A percentile compares a stretch with the other conserved stretches of the same genome.
These are phyloP conservation scores for Linum trigynum DNA, from an alignment of 345 rosid species.

Conservation along the genomic window DNA sequence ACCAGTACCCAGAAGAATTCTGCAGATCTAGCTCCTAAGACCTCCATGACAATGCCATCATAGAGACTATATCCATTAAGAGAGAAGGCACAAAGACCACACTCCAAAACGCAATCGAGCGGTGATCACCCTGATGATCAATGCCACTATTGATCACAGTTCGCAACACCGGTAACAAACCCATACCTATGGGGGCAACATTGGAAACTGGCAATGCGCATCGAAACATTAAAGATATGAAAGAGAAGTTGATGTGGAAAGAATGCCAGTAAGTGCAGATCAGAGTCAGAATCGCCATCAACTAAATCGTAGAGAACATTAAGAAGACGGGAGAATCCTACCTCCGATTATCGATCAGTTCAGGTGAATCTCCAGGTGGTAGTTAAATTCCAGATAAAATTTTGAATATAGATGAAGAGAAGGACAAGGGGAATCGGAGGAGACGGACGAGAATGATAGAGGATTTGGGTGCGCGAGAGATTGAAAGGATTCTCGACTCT, in stretches of 20 bases:
- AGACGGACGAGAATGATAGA: conserved; percentile 34
- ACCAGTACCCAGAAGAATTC: neutral
- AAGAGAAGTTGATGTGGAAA: conserved; percentile 1
- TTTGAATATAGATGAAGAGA: neutral
- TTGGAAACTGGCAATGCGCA: neutral
- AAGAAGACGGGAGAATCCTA: conserved; percentile 6
- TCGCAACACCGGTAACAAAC: neutral
- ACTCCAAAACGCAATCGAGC: neutral
- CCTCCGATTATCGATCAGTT: conserved; percentile 12
- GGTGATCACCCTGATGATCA: conserved; percentile 6
- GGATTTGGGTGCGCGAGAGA: conserved; percentile 51
- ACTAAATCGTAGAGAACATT: neutral
- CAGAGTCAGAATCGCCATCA: conserved; percentile 12
- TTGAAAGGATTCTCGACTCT: neutral
- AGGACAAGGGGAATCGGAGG: conserved; percentile 37
- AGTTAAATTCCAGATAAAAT: neutral
- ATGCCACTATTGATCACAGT: conserved; percentile 18
- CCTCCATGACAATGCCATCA: neutral
- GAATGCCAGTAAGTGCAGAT: conserved; percentile 9
- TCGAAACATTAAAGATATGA: neutral
- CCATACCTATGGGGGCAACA: neutral
- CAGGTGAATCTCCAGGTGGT: neutral
- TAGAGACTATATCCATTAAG: neutral
- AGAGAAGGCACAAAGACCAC: conserved; percentile 1
- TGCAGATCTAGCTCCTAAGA: conserved; percentile 23